A percentile compares a stretch with the other conserved stretches of the same genome.
Evolutionary conservation across 225 moss, liverwort and hornwort species (phyloP).

Genomic region (Anthoceros angustus): DNA sequence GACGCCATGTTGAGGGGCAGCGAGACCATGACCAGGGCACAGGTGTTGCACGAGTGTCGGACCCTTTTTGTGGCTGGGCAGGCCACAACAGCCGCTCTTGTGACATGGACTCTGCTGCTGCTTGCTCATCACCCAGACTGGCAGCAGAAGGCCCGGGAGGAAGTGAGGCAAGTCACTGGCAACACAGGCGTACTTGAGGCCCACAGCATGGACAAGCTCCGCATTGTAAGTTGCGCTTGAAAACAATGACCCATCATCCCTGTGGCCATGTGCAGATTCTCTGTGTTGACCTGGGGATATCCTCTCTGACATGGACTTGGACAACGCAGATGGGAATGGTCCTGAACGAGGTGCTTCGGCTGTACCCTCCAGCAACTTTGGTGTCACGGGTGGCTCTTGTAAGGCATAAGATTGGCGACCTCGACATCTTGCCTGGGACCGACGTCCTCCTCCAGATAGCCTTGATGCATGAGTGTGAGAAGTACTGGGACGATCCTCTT

Average conservation of each 20-base stretch:
- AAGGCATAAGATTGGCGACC: not conserved
- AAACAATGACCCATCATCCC: too few relatives aligned
- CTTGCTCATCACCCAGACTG: not conserved
- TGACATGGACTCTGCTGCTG: not conserved
- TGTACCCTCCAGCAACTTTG: not conserved
- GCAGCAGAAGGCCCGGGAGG: not conserved
- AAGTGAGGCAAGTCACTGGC: not conserved
- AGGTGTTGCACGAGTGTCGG: not conserved
- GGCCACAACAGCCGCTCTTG: not conserved
- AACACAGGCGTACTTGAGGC: not conserved
- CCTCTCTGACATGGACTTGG: not conserved
- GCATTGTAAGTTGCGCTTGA: not conserved
- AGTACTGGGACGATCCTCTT: not conserved
- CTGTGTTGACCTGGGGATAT: too few relatives aligned
- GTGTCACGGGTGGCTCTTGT: not conserved
- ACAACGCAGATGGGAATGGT: not conserved
- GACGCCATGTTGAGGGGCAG: conserved; percentile 2
- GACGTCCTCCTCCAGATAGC: not conserved
- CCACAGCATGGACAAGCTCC: not conserved
- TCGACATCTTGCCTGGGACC: not conserved
- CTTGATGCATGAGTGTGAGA: not conserved
- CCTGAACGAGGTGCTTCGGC: not conserved
- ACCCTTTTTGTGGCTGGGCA: not conserved
- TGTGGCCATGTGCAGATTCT: too few relatives aligned
- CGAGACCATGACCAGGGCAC: not conserved